phyloP scores from a whole-genome alignment of 495 filamentous ascomycete species.

The Xylaria bambusicola region DNA sequence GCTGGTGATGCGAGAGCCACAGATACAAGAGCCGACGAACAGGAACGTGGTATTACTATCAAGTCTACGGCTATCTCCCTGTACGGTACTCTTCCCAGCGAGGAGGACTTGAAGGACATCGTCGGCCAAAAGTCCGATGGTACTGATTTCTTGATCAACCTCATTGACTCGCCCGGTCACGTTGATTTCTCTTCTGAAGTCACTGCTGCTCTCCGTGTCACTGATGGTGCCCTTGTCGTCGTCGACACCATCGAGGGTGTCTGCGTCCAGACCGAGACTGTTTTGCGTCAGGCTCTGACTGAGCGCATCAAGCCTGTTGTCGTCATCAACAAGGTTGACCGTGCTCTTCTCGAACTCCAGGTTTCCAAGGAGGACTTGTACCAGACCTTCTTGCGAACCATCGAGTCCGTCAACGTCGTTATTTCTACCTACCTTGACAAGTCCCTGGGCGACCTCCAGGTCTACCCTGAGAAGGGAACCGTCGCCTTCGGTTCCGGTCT shows the following conservation, averaged over 20 bases:
- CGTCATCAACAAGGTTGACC: constrained; percentile 99
- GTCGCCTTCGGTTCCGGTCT: constrained; percentile 99
- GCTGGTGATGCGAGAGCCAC: constrained; percentile 94
- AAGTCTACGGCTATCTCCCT: constrained; percentile 99
- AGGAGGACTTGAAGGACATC: constrained; percentile 94
- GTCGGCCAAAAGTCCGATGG: constrained; percentile 77
- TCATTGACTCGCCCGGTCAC: constrained; percentile 99
- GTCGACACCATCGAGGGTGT: constrained; percentile 99
- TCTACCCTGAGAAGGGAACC: constrained; percentile 94
- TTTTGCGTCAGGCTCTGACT: constrained; percentile 97
- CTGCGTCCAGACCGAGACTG: constrained; percentile 99
- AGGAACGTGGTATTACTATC: constrained; percentile 99
- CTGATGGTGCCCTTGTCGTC: constrained; percentile 98
- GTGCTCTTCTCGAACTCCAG: constrained; percentile 97
- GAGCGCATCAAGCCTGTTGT: constrained; percentile 99
- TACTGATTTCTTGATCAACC: constrained; percentile 98
- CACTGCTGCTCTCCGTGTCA: constrained; percentile 99
- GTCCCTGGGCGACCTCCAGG: constrained; percentile 93
- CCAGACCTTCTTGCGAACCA: constrained; percentile 98
- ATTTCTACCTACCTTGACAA: constrained; percentile 99
- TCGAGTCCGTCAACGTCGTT: constrained; percentile 99
- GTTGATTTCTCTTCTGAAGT: constrained; percentile 99
- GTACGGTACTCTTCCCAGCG: constrained; percentile 78
- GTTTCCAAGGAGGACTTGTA: constrained; percentile 98
- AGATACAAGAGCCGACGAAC: constrained; percentile 95